Percentiles rank a stretch among this genome's conserved stretches.
phyloP scores from a whole-genome alignment of 495 filamentous ascomycete genomes.

The Trichocladium antarcticum region DNA sequence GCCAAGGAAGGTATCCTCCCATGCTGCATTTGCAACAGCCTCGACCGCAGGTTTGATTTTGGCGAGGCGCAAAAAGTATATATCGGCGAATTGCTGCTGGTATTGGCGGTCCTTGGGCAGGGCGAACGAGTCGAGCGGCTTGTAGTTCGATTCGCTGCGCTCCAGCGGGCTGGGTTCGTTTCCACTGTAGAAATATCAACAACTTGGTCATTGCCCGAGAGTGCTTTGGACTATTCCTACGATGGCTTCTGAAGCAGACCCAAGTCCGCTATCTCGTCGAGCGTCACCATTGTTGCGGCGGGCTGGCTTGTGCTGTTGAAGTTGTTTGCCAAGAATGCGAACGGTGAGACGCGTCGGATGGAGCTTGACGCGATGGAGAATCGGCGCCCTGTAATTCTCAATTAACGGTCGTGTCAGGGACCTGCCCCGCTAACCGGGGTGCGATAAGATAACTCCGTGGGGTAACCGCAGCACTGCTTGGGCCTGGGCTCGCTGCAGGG shows the following conservation, averaged over 20 bases:
- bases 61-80: conserved; percentile 88
- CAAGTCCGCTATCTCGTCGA: conserved; percentile 21
- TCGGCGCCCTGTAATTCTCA: background rate
- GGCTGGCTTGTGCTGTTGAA: too few species aligned
- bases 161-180: conserved; percentile 26
- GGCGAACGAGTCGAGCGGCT: conserved; percentile 59
- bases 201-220: conserved; percentile 14
- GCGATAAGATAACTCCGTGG: conserved; percentile 28
- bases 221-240: conserved; percentile 11
- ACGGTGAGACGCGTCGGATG: background rate
- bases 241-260: conserved; percentile 25
- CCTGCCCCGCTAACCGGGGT: conserved; percentile 15
- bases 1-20: conserved; percentile 68
- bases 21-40: conserved; percentile 57
- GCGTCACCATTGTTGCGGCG: conserved; percentile 19
- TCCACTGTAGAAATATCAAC: conserved; percentile 22
- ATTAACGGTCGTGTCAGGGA: conserved; percentile 6
- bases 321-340: too few species aligned
- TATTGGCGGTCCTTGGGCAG: conserved; percentile 68
- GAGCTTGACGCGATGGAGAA: conserved; percentile 2
- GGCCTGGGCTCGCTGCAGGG: conserved; percentile 10
- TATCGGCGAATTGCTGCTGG: conserved; percentile 89
- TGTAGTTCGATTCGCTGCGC: conserved; percentile 54
- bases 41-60: conserved; percentile 80
- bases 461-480: conserved; percentile 5